Conservation (phyloP, 192 early-diverging fungal species). For the Coemansia pectinata region DNA sequence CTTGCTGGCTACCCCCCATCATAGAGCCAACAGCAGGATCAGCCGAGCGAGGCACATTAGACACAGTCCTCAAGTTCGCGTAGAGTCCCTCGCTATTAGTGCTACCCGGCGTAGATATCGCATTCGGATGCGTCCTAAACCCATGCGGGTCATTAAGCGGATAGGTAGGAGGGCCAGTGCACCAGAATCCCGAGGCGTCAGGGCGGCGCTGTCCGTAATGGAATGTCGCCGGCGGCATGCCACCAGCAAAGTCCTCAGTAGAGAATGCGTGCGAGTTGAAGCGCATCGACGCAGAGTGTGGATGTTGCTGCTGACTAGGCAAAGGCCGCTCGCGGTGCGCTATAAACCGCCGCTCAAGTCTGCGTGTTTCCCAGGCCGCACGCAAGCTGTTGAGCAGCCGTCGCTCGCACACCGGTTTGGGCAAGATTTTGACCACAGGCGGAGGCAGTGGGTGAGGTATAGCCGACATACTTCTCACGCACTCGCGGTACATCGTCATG, state of each 20-base stretch:
- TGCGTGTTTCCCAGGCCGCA: constrained; percentile 30
- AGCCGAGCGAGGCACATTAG: background rate
- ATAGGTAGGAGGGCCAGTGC: constrained; percentile 8
- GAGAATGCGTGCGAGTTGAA: background rate
- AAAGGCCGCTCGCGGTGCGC: background rate
- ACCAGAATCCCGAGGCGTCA: constrained; percentile 4
- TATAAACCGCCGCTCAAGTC: constrained; percentile 12
- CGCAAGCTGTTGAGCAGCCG: constrained; percentile 31
- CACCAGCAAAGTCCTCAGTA: background rate
- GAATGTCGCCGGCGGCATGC: background rate
- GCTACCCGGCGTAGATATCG: constrained; percentile 30
- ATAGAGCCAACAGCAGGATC: background rate
- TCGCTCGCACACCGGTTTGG: constrained; percentile 37
- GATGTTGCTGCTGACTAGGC: constrained; percentile 1
- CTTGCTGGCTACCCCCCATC: constrained; percentile 1
- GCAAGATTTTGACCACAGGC: constrained; percentile 39
- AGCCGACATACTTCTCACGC: constrained; percentile 14
- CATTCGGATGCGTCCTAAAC: background rate
- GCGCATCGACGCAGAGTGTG: background rate
- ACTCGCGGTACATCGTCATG: constrained; percentile 17
- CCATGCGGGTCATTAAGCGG: background rate
- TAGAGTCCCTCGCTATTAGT: constrained; percentile 36
- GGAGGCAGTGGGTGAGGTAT: constrained; percentile 46
- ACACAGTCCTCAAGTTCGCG: constrained; percentile 25
- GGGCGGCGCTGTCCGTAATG: constrained; percentile 9